Percentiles rank a stretch among this genome's conserved stretches.
phyloP scores from a whole-genome alignment of 345 rosid species.

The Chamaenerion angustifolium region DNA sequence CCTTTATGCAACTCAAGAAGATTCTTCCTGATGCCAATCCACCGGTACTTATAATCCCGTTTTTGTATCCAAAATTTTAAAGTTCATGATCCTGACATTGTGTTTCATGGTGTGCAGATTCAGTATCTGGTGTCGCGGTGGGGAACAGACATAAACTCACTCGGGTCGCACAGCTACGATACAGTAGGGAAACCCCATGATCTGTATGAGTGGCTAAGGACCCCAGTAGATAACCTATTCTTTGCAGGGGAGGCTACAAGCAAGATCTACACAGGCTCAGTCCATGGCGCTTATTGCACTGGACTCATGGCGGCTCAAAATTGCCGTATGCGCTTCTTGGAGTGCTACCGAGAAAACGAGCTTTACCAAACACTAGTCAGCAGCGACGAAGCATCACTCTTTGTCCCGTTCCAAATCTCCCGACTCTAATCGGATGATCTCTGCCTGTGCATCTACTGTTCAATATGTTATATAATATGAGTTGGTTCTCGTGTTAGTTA shows the following conservation, averaged over 20 bases:
- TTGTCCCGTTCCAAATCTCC: constrained; percentile 71
- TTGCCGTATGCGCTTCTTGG: constrained; percentile 87
- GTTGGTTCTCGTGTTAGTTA: too few relatives aligned
- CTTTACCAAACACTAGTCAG: constrained; percentile 50
- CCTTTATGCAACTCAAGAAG: constrained; percentile 66
- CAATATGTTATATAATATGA: too few relatives aligned
- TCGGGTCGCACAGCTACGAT: constrained; percentile 87
- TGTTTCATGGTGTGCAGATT: constrained; percentile 37
- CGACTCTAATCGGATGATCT: constrained; percentile 72
- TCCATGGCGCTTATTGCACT: constrained; percentile 81
- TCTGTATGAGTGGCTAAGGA: constrained; percentile 70
- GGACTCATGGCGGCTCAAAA: constrained; percentile 88
- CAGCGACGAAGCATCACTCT: constrained; percentile 53
- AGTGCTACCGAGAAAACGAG: constrained; percentile 72
- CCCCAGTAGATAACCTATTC: constrained; percentile 87
- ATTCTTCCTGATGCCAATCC: constrained; percentile 70
- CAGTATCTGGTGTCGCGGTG: constrained; percentile 63
- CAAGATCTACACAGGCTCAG: constrained; percentile 59
- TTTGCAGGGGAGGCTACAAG: constrained; percentile 97
- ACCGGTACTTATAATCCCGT: constrained; percentile 25
- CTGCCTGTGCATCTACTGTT: too few relatives aligned
- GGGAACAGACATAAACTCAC: constrained; percentile 64
- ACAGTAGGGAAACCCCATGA: constrained; percentile 72
- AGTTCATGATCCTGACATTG: neutral
- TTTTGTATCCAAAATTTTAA: neutral